phyloP scores from a whole-genome alignment of 2,329 filamentous ascomycete genomes.

The Microascus cirrosus region DNA sequence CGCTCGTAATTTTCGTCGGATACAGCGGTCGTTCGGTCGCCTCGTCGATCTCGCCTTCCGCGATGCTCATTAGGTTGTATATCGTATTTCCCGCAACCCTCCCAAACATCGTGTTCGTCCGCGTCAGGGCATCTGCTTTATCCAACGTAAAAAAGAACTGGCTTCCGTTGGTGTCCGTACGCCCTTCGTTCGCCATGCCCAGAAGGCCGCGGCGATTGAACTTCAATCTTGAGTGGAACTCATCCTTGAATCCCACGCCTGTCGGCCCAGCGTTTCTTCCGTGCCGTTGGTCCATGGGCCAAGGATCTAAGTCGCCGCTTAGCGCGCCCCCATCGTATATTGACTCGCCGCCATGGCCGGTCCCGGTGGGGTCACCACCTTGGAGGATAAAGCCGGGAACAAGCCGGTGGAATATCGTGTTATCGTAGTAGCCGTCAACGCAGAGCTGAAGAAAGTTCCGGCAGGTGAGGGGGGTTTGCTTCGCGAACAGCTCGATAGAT shows the following conservation, averaged over 20 bases:
- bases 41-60: conserved; percentile 71
- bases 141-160: conserved; percentile 96
- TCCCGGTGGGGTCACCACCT: conserved; percentile 88
- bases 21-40: conserved; percentile 77
- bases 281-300: conserved; percentile 55
- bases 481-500: conserved; percentile 85
- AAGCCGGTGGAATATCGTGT: conserved; percentile 87
- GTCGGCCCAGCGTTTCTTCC: conserved; percentile 48
- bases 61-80: conserved; percentile 91
- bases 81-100: conserved; percentile 88
- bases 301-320: conserved; percentile 60
- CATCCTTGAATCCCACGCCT: conserved; percentile 61
- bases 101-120: conserved; percentile 89
- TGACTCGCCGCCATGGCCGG: conserved; percentile 80
- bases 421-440: conserved; percentile 89
- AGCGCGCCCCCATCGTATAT: conserved; percentile 81
- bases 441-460: conserved; percentile 95
- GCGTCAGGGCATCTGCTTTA: conserved; percentile 73
- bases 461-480: conserved; percentile 81
- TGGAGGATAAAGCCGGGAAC: conserved; percentile 89
- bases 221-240: conserved; percentile 84
- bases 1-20: conserved; percentile 62
- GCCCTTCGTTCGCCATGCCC: conserved; percentile 90
- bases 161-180: conserved; percentile 72
- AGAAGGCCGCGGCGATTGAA: conserved; percentile 85